Base-by-base conservation (phyloP, 129 eudicot species). In the Gnaphalium uliginosum region DNA sequence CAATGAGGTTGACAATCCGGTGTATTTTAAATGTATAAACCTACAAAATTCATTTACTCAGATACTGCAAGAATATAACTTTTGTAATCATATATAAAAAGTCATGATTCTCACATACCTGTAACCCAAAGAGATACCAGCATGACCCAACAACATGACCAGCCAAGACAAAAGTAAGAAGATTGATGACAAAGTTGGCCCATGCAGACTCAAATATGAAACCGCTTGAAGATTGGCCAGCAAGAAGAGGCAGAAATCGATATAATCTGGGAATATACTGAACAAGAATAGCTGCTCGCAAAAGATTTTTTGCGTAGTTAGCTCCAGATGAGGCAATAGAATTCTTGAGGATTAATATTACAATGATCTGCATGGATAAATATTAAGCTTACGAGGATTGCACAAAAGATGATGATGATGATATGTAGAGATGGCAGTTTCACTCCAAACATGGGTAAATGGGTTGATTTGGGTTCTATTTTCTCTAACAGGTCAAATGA, bases 91-190 rank as follows among this genome's bases (percentile, higher is more conserved):
- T 6, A 6, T 33, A 33, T 33, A 6, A 6, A 7, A 32, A 5
- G 4, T 25, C 37, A 66, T 41, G 29, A 66, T 29, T 53, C 39
- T 48, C 56, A 79, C 72, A 53, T 41, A 90, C 96, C 96, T 90
- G 96, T 76, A 90, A 82, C 35, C 96, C 94, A 1, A 90, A 83
- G 46, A 90, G 90, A 80, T 90, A 90, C 96, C 96, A 90, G 76
- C 87, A 84, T 48, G 96, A 88, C 9, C 96, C 96, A 67, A 90
- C 96, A 43, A 86, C 91, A 74, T 88, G 96, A 73, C 93, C 86
- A 75, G 89, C 81, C 75, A 90, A 79, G 62, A 90, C 78, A 82
- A 74, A 90, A 24, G 93, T 90, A 61, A 90, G 84, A 77, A 90
- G 93, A 82, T 90, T 88, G 37, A 90, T 87, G 70, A 90, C 68